A percentile compares a stretch with the other conserved stretches of the same genome.
These are phyloP conservation scores for Blastobotrys illinoisensis DNA, from an alignment of 1,139 yeast species.

Conservation along the genomic window DNA sequence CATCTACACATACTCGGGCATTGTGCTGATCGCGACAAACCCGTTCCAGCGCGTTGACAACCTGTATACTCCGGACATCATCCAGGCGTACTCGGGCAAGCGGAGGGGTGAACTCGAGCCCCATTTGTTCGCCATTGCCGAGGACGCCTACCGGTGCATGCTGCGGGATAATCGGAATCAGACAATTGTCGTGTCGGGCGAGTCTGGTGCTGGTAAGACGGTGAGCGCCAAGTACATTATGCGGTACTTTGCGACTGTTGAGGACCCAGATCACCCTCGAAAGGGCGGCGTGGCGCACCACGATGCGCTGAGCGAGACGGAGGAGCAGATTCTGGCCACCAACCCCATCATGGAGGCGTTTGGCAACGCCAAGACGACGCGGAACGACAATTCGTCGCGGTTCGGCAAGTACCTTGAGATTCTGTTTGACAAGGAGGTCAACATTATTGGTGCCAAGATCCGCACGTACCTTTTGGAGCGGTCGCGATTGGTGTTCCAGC, in stretches of 20 bases:
- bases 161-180: constrained; percentile 77
- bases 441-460: constrained; percentile 90
- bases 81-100: constrained; percentile 90
- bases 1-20: constrained; percentile 94
- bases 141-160: constrained; percentile 94
- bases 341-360: constrained; percentile 98
- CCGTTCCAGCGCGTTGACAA: constrained; percentile 93
- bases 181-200: constrained; percentile 96
- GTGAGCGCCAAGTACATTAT: constrained; percentile 95
- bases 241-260: constrained; percentile 97
- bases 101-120: constrained; percentile 94
- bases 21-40: constrained; percentile 91
- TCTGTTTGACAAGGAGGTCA: constrained; percentile 63
- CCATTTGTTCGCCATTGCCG: constrained; percentile 95
- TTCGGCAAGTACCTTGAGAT: constrained; percentile 95
- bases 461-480: constrained; percentile 90
- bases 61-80: constrained; percentile 83
- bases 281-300: constrained; percentile 12
- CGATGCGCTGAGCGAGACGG: constrained; percentile 84
- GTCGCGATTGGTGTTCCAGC: constrained; percentile 92
- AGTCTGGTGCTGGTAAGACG: constrained; percentile 98
- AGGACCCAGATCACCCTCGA: constrained; percentile 47
- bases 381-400: constrained; percentile 96
- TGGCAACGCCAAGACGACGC: constrained; percentile 96
- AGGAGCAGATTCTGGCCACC: constrained; percentile 91